Evolutionary conservation across 345 rosid species (phyloP), one percentile per base, ranked within the genome.

Genomic region (Brassica juncea): DNA sequence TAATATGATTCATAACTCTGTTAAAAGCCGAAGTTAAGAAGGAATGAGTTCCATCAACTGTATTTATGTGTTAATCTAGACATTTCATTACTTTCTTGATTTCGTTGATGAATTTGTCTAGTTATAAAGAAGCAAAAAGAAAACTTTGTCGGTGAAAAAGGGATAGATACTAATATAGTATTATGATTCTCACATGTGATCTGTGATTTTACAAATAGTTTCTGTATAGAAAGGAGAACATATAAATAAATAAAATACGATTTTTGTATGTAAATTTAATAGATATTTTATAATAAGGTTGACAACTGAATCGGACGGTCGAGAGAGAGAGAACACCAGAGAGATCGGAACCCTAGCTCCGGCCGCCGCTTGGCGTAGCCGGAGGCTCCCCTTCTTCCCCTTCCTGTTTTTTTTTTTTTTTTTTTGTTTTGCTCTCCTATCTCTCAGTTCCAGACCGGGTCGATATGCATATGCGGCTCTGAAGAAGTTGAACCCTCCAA

Each of bases 141-240:
- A n/a, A 14, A 55, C 2, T 15, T 3, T 75, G 15, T 55, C 11
- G 59, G 23, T 59, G 42, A 58, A 16, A 42, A 42, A 31, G 15
- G 7, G 34, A 21, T 35, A 52, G 4, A 25, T 9, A 25, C 8
- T 21, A 61, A 16, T 32, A 35, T 52, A 4, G 21, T 35, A 71
- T 77, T 15, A 77, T 64, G 32, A 15, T 71, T 3, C 32, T 71
- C 81, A 78, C 81, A 65, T 78, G 81, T 71, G 59, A 69, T 34
- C 44, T 23, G 71, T 63, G 71, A 0, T 12, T 5, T 66, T 21
- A 11, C 10, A 12, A 57, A 42, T 39, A 32, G 6, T 44, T 44
- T 44, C 52, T 44, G 15, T 12, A 44, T 6, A 4, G 5, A 44
- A 3, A 0, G 11, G 2, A 37, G 11, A 44, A 11, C 44, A 8